phyloP scores from a whole-genome alignment of 176 grass and related monocot genomes.

The Pharus latifolius region DNA sequence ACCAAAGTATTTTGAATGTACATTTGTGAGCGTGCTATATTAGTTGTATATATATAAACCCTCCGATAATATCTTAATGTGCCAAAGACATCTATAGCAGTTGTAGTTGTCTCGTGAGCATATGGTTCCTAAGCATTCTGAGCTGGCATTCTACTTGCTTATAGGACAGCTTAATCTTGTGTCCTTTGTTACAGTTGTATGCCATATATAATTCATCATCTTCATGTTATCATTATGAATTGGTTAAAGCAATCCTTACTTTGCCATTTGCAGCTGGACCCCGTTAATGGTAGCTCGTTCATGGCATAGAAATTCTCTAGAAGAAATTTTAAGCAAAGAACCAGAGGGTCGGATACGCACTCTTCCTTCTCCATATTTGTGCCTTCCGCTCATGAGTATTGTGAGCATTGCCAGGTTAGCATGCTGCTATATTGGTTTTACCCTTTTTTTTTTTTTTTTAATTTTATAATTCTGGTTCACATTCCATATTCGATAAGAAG shows the following conservation, averaged over 20 bases:
- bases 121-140: too few relatives aligned
- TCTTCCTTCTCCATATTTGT: slow-evolving; percentile 75
- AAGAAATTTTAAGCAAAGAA: slow-evolving; percentile 60
- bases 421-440: neutral
- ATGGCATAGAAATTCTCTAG: slow-evolving; percentile 77
- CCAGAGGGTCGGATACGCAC: slow-evolving; percentile 23
- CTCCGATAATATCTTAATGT: too few relatives aligned
- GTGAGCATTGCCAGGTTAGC: slow-evolving; percentile 85
- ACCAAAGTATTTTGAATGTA: too few relatives aligned
- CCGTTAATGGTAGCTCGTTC: slow-evolving; percentile 74
- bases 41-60: too few relatives aligned
- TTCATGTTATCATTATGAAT: slow-evolving; percentile 1
- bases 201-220: neutral
- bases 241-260: neutral
- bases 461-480: too few relatives aligned
- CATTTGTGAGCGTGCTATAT: too few relatives aligned
- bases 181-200: neutral
- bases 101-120: too few relatives aligned
- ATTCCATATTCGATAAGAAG: neutral
- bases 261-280: slow-evolving; percentile 52
- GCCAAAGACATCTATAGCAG: too few relatives aligned
- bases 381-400: slow-evolving; percentile 89
- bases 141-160: too few relatives aligned
- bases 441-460: neutral
- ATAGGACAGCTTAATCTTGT: too few relatives aligned